Conservation (phyloP, 2,329 filamentous ascomycete genomes). For the Akanthomyces lecanii region DNA sequence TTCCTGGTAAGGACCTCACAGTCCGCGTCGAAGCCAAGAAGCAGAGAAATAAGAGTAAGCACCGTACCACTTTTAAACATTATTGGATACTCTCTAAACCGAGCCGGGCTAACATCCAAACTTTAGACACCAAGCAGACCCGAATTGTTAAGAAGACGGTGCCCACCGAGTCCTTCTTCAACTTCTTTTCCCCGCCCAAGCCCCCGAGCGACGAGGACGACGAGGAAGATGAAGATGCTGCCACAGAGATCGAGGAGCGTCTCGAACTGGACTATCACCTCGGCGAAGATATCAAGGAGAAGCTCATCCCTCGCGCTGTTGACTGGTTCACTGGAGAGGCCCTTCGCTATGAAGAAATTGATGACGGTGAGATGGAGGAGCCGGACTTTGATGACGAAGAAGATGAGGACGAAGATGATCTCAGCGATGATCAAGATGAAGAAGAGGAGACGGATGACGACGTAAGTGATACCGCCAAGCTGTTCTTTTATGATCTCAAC, state of each 20-base stretch:
- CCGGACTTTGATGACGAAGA: constrained; percentile 86
- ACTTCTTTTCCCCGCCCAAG: constrained; percentile 96
- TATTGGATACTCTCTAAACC: neutral
- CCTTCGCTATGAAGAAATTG: constrained; percentile 90
- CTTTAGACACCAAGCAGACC: constrained; percentile 92
- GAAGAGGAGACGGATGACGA: constrained; percentile 77
- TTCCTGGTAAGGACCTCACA: constrained; percentile 86
- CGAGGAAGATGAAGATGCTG: constrained; percentile 65
- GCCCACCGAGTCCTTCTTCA: constrained; percentile 97
- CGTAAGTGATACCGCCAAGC: constrained; percentile 41
- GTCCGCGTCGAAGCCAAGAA: constrained; percentile 98
- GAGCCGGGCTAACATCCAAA: constrained; percentile 9
- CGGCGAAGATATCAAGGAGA: constrained; percentile 99
- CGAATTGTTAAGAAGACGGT: constrained; percentile 99
- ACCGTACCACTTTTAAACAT: no score
- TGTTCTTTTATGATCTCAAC: neutral
- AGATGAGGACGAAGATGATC: constrained; percentile 85
- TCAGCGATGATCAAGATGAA: constrained; percentile 80
- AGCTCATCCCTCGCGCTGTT: constrained; percentile 95
- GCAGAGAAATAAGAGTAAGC: constrained; percentile 97
- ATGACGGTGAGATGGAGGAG: constrained; percentile 75
- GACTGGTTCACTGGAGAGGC: constrained; percentile 99
- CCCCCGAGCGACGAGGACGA: constrained; percentile 69
- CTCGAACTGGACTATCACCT: constrained; percentile 98
- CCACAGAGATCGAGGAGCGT: constrained; percentile 92